Evolutionary conservation across 75 land plant species (phyloP), one percentile per base, ranked within the genome.

Genomic region (Cupressus sempervirens): DNA sequence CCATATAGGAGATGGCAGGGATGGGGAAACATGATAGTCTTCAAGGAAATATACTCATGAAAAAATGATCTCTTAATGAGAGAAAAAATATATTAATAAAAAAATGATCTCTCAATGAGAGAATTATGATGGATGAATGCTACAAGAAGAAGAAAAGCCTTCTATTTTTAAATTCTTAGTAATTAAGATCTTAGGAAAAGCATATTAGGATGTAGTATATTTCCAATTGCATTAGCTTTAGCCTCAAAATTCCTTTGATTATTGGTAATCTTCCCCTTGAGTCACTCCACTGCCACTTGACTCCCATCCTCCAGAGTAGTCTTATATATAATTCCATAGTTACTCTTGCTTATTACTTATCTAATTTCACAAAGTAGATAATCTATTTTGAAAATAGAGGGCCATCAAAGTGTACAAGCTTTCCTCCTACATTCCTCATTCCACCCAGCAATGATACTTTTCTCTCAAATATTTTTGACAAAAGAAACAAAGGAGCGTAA

Each of bases 341-440:
- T 94, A 84, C 96, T 94, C 89, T 95, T 95, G n/a, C 97, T 96
- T 93, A 95, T 92, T 30, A 95, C 93, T 84, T 95, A 96, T 12
- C 96, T 96, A 1, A 96, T 95, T 7, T 96, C 97, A 83, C 97
- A 95, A 79, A 95, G 81, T 62, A 95, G 90, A 91, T 95, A 96
- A 83, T 95, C 96, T 20, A 96, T 96, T 4, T 92, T 93, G 89
- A 95, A 95, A 1, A 84, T 86, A 93, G 46, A 45, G 92, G 93
- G 35, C 97, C 96, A 80, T 95, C 97, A 84, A 95, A 95, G 70
- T 93, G 97, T 34, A 94, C 97, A 23, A 95, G 89, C 82, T 95
- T 95, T 43, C 95, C 91, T 80, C 93, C 92, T 13, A 82, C 87
- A 87, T 87, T 50, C 92, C 90, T 73, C 91, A 89, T 15, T 91